Percentiles rank a stretch among this genome's conserved stretches.
Conservation (phyloP, 192 early-diverging fungal species). For the Coemansia sp. region DNA sequence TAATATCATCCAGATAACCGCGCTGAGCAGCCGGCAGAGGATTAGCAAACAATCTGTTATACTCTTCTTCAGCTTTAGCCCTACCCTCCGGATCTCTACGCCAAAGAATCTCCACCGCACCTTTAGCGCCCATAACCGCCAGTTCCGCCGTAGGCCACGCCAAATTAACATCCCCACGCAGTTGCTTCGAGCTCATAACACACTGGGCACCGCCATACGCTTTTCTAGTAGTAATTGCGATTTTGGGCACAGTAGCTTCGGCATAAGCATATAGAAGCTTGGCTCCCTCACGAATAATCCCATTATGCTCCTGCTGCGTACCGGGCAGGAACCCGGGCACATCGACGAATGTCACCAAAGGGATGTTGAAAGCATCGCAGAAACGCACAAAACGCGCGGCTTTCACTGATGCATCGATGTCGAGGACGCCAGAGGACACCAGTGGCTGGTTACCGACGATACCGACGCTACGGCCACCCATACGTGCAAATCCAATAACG, state of each 20-base stretch:
- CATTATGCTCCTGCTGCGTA: conserved; percentile 90
- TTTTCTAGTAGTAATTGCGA: conserved; percentile 93
- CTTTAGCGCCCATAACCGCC: conserved; percentile 98
- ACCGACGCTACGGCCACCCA: conserved; percentile 83
- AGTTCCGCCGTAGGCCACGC: conserved; percentile 98
- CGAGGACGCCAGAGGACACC: conserved; percentile 92
- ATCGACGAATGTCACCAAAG: conserved; percentile 91
- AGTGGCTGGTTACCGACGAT: conserved; percentile 95
- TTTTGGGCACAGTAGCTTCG: conserved; percentile 96
- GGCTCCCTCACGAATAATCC: conserved; percentile 95
- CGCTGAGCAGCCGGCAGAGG: conserved; percentile 91
- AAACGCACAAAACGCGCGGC: conserved; percentile 96
- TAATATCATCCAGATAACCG: conserved; percentile 80
- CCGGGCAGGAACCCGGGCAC: conserved; percentile 97
- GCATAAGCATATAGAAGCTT: conserved; percentile 96
- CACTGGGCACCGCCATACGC: conserved; percentile 98
- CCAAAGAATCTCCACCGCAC: conserved; percentile 97
- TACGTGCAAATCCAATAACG: conserved; percentile 82
- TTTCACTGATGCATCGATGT: conserved; percentile 94
- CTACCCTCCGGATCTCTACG: conserved; percentile 58
- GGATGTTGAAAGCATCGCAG: conserved; percentile 96
- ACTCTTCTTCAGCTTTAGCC: conserved; percentile 78
- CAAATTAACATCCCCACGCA: conserved; percentile 89
- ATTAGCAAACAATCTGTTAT: conserved; percentile 90
- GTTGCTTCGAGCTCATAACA: conserved; percentile 97